Evolutionary conservation across 139 green algal species (phyloP).

Genomic region (Chlorella sp.): DNA sequence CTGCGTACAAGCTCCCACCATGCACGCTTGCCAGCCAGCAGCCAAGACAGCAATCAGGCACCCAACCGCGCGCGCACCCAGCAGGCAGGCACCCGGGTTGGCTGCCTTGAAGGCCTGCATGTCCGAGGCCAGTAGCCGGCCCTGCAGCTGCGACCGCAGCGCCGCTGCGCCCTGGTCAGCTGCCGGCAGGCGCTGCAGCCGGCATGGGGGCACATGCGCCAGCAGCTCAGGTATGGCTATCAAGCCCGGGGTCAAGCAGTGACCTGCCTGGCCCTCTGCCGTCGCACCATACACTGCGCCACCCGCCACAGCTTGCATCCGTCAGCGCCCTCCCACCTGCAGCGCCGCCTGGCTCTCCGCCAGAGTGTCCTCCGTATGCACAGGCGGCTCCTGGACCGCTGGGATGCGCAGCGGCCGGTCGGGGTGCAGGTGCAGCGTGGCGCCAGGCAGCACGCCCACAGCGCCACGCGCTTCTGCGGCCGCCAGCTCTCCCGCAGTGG

Average conservation of each 20-base stretch:
- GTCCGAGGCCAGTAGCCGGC: slow-evolving; percentile 68
- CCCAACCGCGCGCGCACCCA: neutral
- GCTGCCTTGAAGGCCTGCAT: slow-evolving; percentile 96
- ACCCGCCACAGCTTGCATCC: too few species aligned
- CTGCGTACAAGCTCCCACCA: too few species aligned
- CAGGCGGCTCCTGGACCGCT: slow-evolving; percentile 42
- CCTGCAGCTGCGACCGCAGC: slow-evolving; percentile 48
- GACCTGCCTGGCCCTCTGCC: too few species aligned
- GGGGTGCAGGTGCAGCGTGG: slow-evolving; percentile 44
- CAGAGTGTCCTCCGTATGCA: slow-evolving; percentile 65
- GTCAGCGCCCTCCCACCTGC: too few species aligned
- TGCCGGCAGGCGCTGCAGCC: slow-evolving; percentile 16
- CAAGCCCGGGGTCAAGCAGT: too few species aligned
- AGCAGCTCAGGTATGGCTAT: too few species aligned
- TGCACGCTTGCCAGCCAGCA: too few species aligned
- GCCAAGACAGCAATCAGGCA: neutral
- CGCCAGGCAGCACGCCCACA: neutral
- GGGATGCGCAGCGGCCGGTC: slow-evolving; percentile 44
- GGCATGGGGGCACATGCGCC: too few species aligned
- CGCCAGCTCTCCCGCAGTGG: neutral
- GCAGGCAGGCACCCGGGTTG: slow-evolving; percentile 78
- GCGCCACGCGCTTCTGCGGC: neutral
- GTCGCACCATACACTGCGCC: too few species aligned
- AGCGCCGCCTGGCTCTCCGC: slow-evolving; percentile 35
- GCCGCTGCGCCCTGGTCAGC: slow-evolving; percentile 46